These are phyloP conservation scores for Leishmania braziliensis DNA, from an alignment of 208 protist species.

Conservation along the genomic window DNA sequence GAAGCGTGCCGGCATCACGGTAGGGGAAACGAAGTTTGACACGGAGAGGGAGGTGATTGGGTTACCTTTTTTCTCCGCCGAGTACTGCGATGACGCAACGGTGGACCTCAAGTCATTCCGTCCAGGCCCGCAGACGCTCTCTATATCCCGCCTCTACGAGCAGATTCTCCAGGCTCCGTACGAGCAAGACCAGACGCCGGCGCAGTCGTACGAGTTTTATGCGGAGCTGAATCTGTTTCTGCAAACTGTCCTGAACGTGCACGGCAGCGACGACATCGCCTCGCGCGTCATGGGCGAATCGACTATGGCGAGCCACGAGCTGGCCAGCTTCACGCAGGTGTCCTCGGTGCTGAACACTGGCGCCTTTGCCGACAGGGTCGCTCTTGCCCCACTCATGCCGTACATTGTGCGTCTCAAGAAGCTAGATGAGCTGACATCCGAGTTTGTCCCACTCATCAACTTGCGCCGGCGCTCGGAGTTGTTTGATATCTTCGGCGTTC, in stretches of 20 bases:
- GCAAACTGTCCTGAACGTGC: constrained; percentile 42
- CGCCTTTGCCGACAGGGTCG: constrained; percentile 56
- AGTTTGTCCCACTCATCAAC: constrained; percentile 82
- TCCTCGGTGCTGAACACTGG: constrained; percentile 51
- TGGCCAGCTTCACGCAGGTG: constrained; percentile 66
- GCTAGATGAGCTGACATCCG: constrained; percentile 72
- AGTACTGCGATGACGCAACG: constrained; percentile 59
- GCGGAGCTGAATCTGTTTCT: constrained; percentile 78
- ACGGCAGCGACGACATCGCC: constrained; percentile 19
- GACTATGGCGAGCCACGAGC: constrained; percentile 62
- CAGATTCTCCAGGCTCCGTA: constrained; percentile 43
- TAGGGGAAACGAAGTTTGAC: constrained; percentile 67
- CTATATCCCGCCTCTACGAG: constrained; percentile 59
- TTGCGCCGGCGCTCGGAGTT: constrained; percentile 72
- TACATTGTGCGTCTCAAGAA: constrained; percentile 72
- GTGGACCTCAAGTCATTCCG: constrained; percentile 49
- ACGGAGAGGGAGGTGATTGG: constrained; percentile 47
- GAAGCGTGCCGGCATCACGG: constrained; percentile 45
- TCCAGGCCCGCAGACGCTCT: constrained; percentile 37
- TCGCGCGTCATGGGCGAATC: constrained; percentile 11
- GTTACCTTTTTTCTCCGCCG: constrained; percentile 66
- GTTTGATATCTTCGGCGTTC: constrained; percentile 76
- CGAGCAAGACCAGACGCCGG: constrained; percentile 20
- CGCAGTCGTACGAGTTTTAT: constrained; percentile 79
- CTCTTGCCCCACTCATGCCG: constrained; percentile 56